Evolutionary conservation across 1,139 yeast genomes (phyloP).

Genomic region (Taphrina sp.): DNA sequence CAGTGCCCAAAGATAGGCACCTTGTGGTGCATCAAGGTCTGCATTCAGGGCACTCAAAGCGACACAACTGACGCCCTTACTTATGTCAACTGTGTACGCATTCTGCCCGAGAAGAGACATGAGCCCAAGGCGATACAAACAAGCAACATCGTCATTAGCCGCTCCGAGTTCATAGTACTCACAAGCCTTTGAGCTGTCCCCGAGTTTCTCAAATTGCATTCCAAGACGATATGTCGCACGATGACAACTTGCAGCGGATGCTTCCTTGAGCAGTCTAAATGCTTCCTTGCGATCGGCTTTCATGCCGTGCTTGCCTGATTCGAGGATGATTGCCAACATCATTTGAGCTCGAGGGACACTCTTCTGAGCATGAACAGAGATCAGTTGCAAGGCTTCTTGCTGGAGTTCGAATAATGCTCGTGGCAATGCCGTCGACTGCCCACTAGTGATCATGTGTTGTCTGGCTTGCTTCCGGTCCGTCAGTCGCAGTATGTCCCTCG

Average conservation of each 20-base stretch:
- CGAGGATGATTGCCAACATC: conserved; percentile 13
- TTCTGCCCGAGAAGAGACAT: conserved; percentile 45
- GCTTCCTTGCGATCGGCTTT: conserved; percentile 23
- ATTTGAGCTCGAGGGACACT: conserved; percentile 11
- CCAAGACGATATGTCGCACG: conserved; percentile 33
- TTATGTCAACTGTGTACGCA: conserved; percentile 40
- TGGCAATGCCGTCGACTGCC: not conserved
- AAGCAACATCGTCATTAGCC: conserved; percentile 44
- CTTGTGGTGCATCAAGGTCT: conserved; percentile 47
- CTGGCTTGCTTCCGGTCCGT: conserved; percentile 16
- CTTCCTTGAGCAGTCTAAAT: conserved; percentile 15
- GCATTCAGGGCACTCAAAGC: conserved; percentile 42
- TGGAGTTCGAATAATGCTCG: conserved; percentile 5
- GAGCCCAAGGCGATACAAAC: conserved; percentile 45
- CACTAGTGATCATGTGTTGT: conserved; percentile 5
- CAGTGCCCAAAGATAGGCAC: conserved; percentile 46
- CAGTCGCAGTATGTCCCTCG: conserved; percentile 15
- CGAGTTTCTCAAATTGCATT: conserved; percentile 41
- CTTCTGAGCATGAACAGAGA: not conserved
- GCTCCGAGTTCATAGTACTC: conserved; percentile 45
- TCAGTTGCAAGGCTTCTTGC: conserved; percentile 9
- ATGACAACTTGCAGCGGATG: conserved; percentile 17
- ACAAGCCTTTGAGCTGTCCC: conserved; percentile 41
- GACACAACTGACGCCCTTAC: conserved; percentile 42
- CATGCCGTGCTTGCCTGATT: conserved; percentile 14